These are phyloP conservation scores for Phellinidium pouzarii DNA, from an alignment of 1,284 basidiomycete genomes.

Conservation along the genomic window DNA sequence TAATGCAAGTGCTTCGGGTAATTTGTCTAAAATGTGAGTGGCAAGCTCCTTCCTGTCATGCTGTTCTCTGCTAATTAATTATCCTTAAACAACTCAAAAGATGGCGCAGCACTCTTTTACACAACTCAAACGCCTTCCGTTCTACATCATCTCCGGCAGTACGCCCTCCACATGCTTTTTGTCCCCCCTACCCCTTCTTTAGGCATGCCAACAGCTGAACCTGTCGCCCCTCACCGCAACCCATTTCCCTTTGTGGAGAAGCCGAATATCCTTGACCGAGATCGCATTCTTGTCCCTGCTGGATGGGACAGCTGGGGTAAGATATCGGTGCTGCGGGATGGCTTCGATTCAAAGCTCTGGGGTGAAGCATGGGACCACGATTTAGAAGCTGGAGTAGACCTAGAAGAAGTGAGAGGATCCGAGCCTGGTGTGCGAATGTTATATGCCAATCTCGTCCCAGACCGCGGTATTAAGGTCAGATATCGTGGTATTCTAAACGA, in stretches of 20 bases:
- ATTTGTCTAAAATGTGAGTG: conserved; percentile 86
- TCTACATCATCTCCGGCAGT: conserved; percentile 76
- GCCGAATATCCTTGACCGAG: conserved; percentile 89
- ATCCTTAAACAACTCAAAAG: conserved; percentile 33
- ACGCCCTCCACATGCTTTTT: conserved; percentile 84
- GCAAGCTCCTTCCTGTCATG: conserved; percentile 4
- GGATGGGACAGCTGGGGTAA: conserved; percentile 99
- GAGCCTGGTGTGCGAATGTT: conserved; percentile 49
- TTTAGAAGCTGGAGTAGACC: conserved; percentile 32
- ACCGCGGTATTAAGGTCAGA: conserved; percentile 63
- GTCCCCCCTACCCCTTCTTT: conserved; percentile 62
- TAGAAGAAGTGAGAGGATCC: conserved; percentile 34
- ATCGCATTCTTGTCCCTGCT: conserved; percentile 85
- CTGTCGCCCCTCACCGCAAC: conserved; percentile 54
- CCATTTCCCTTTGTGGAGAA: conserved; percentile 83
- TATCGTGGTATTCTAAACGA: background rate
- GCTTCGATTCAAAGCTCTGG: conserved; percentile 81
- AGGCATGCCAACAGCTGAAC: conserved; percentile 37
- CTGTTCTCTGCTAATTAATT: conserved; percentile 7
- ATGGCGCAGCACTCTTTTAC: conserved; percentile 91
- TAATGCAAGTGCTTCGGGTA: conserved; percentile 91
- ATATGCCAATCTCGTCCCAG: conserved; percentile 59
- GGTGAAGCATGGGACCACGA: conserved; percentile 80
- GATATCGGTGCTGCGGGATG: conserved; percentile 85
- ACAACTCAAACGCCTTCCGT: conserved; percentile 81